Conservation (phyloP, 176 grass and related monocot genomes). For the Poa pratensis region DNA sequence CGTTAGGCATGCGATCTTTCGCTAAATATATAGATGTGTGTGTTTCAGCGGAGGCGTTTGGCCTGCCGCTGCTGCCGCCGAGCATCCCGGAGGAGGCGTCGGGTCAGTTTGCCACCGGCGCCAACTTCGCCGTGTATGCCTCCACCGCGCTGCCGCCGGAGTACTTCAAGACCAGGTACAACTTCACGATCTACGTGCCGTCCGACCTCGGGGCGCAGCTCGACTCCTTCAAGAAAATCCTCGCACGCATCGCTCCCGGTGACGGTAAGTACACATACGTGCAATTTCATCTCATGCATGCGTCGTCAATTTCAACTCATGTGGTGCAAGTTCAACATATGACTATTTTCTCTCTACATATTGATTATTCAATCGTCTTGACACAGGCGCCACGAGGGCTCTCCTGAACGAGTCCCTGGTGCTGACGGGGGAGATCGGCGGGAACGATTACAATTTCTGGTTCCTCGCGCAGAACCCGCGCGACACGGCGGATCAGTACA, state of each 20-base stretch:
- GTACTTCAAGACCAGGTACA: not conserved
- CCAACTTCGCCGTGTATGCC: not conserved
- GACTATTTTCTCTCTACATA: too few relatives aligned
- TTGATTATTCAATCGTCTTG: not conserved
- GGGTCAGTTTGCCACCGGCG: not conserved
- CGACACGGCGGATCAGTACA: too few relatives aligned
- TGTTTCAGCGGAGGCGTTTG: not conserved
- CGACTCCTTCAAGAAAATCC: not conserved
- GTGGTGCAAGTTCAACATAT: not conserved
- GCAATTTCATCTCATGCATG: not conserved
- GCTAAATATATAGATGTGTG: not conserved
- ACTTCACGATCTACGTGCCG: not conserved
- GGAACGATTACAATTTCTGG: slow-evolving; percentile 66
- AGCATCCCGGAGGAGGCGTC: not conserved
- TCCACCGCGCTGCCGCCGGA: not conserved
- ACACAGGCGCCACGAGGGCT: not conserved
- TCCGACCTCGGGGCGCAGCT: not conserved
- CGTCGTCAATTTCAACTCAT: too few relatives aligned
- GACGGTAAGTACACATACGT: not conserved
- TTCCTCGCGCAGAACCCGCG: not conserved
- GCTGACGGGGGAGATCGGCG: slow-evolving; percentile 64
- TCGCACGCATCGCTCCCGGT: not conserved
- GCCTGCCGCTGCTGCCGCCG: slow-evolving; percentile 1
- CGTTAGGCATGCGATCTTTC: not conserved
- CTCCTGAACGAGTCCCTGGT: slow-evolving; percentile 42